Evolutionary conservation across 179 eudicot species (phyloP), one percentile per base, ranked within the genome.

Genomic region (Heliamphora pulchella): DNA sequence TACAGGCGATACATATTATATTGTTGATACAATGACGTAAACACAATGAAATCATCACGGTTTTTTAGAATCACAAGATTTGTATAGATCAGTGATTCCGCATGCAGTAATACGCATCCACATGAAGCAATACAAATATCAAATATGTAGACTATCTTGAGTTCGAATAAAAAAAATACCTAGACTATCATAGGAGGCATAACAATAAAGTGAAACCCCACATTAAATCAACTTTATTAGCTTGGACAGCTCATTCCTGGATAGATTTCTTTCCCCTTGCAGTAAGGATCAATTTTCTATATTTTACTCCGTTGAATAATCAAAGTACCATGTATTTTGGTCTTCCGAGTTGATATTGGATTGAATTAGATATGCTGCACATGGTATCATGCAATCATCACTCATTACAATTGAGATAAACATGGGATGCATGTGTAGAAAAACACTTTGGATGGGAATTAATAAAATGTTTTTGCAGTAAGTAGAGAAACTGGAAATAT

Each of bases 31-130:
- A 54, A 2, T 20, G 77, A 31, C 17, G 13, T 41, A 4, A 54
- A 31, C 77, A 74, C 62, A 58, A 57, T 4, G 63, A 39, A 74
- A 74, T n/a, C 8, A 10, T 54, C 14, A 55, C 8, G 77, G 77
- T 39, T 13, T 15, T 47, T 47, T n/a, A 70, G 2, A 72, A 18
- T 50, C 44, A 72, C 10, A 6, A 18, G 1, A 44, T 70, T 3
- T 20, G 20, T 63, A 20, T 20, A 63, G 41, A 63, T 54, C 10
- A 1, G 11, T 4, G 58, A n/a, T n/a, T 31, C n/a, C 51, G n/a
- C 44, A 54, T 53, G 63, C 17, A 50, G 18, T 13, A 8, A 73
- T 44, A 39, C 41, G n/a, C 44, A 74, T 54, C 63, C 39, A 54
- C 4, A 8, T 13, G 5, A 55, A 11, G 77, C 77, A 74, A 22